These are phyloP conservation scores for Turnera subulata DNA, from an alignment of 345 rosid species.

Conservation along the genomic window DNA sequence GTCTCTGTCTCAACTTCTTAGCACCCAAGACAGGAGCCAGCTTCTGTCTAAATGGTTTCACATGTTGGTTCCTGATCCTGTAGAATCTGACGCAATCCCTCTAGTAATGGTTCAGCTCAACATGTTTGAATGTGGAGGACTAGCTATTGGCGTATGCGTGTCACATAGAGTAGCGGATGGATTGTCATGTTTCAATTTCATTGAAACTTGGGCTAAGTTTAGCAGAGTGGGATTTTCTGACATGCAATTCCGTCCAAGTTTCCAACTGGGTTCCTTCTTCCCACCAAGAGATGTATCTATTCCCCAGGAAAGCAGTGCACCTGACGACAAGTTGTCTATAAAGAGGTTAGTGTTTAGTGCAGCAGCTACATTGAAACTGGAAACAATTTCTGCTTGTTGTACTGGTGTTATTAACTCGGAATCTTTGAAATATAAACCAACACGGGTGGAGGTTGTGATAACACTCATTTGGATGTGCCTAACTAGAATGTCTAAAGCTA, in stretches of 20 bases:
- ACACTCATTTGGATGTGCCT: slow-evolving; percentile 25
- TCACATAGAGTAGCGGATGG: slow-evolving; percentile 24
- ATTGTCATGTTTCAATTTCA: slow-evolving; percentile 8
- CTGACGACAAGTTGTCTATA: neutral
- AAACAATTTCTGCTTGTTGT: neutral
- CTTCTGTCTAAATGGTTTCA: slow-evolving; percentile 1
- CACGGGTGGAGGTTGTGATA: slow-evolving; percentile 20
- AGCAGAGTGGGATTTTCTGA: neutral
- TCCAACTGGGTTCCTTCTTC: slow-evolving; percentile 9
- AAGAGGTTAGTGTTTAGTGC: slow-evolving; percentile 5
- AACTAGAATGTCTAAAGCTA: neutral
- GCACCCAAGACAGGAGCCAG: neutral
- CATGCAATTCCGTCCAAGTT: slow-evolving; percentile 1
- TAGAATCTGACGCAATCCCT: neutral
- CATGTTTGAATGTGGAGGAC: slow-evolving; percentile 24
- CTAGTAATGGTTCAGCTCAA: slow-evolving; percentile 15
- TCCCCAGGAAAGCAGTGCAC: neutral
- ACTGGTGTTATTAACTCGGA: neutral
- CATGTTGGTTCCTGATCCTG: neutral
- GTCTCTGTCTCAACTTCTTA: slow-evolving; percentile 12
- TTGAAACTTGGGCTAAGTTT: slow-evolving; percentile 9
- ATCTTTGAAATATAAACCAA: neutral
- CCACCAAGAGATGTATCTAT: slow-evolving; percentile 1
- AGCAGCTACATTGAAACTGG: slow-evolving; percentile 10
- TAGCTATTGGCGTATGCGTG: slow-evolving; percentile 14